Base-by-base conservation (phyloP, 2,329 filamentous ascomycete species). In the Pseudogymnoascus sp. region DNA sequence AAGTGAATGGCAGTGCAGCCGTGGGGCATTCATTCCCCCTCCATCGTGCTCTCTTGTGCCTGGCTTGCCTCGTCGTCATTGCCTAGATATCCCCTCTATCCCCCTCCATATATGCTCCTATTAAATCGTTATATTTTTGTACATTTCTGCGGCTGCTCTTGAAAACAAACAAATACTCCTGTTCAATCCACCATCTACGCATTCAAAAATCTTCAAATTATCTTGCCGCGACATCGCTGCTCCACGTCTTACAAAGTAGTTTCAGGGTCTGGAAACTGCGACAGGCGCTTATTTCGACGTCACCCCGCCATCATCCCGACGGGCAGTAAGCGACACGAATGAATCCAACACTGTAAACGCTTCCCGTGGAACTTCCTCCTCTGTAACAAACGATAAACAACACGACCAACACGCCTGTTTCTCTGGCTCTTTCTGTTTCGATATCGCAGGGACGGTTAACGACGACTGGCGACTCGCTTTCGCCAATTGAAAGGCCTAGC, bases 241-340 rank as follows among this genome's bases (percentile, higher is more conserved):
- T 14, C 40, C 2, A 16, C 50, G 28, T 56, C 50, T 56, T 35
- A 56, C 50, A 56, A 56, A 33, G 28, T 56, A 3, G 50, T 56
- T 56, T 56, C 50, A 56, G 50, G 50, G 50, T 56, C 28, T 56
- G 33, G 28, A 56, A 33, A 56, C 50, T 56, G 50, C 28, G 28
- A 56, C 50, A 56, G 50, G 50, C 50, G 50, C 50, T 56, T 56
- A 56, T 56, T 56, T 56, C 50, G 28, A 56, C 50, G 50, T 56
- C 50, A 56, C 50, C 50, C 50, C 50, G 50, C 50, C 50, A 56
- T 56, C 50, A 35, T 56, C 11, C 28, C 50, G 16, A 35, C 22
- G 50, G 50, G 28, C 50, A 56, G 28, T 56, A 56, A 56, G 50
- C 50, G 50, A 56, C 50, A 56, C 50, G 50, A 35, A 56, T 28